Conservation (phyloP, 2,329 filamentous ascomycete species). For the Fusarium heterosporum region DNA sequence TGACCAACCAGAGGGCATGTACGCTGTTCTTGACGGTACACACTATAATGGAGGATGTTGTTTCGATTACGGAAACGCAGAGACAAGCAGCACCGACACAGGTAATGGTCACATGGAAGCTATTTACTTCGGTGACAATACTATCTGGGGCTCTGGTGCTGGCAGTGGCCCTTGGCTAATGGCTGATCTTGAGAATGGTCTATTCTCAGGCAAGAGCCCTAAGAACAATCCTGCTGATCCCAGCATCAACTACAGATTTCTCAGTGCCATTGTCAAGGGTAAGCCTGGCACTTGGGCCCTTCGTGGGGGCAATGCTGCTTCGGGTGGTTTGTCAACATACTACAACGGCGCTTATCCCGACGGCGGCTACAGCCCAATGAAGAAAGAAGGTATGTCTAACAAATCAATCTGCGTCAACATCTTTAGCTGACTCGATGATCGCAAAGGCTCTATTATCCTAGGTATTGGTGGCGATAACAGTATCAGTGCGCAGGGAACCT, state of each 20-base stretch:
- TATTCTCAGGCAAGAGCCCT: slow-evolving; percentile 65
- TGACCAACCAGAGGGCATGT: slow-evolving; percentile 18
- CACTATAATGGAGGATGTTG: slow-evolving; percentile 30
- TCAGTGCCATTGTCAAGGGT: slow-evolving; percentile 17
- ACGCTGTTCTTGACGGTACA: slow-evolving; percentile 31
- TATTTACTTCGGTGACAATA: slow-evolving; percentile 71
- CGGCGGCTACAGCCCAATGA: slow-evolving; percentile 26
- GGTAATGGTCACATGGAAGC: slow-evolving; percentile 77
- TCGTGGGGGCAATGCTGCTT: slow-evolving; percentile 24
- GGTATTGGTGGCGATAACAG: slow-evolving; percentile 31
- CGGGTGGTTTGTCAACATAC: slow-evolving; percentile 14
- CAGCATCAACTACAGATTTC: slow-evolving; percentile 7
- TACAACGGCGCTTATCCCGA: slow-evolving; percentile 23
- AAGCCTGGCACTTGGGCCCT: slow-evolving; percentile 19
- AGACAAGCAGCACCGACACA: slow-evolving; percentile 63
- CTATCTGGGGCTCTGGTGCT: slow-evolving; percentile 65
- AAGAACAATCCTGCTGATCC: slow-evolving; percentile 27
- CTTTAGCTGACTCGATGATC: too few species aligned
- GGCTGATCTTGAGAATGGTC: slow-evolving; percentile 75
- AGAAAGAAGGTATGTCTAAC: slow-evolving; percentile 4
- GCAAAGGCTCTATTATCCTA: slow-evolving; percentile 5
- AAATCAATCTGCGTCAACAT: too few species aligned
- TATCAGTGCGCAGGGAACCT: slow-evolving; percentile 16
- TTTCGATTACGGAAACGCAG: slow-evolving; percentile 44
- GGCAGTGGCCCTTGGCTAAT: slow-evolving; percentile 75